These are phyloP conservation scores for Sungouiella thailandica DNA, from an alignment of 805 yeast genomes.

Conservation along the genomic window DNA sequence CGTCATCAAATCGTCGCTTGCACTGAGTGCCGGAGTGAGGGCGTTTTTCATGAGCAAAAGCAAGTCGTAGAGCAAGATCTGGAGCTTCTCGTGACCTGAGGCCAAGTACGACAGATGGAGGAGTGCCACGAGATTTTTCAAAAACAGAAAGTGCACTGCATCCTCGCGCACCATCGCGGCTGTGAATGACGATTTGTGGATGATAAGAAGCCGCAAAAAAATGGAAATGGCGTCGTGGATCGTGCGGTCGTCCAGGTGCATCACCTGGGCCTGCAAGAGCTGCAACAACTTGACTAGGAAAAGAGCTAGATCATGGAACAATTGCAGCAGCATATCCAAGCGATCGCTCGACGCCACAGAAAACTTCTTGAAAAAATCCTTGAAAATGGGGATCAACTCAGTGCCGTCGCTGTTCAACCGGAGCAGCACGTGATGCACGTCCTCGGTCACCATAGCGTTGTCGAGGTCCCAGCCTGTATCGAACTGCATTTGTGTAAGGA, in stretches of 20 bases:
- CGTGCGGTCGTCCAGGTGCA: conserved; percentile 3
- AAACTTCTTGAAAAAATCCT: conserved; percentile 44
- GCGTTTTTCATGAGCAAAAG: conserved; percentile 47
- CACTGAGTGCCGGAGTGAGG: conserved; percentile 16
- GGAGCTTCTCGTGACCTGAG: conserved; percentile 39
- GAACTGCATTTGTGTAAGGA: conserved; percentile 18
- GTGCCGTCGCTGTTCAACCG: conserved; percentile 1
- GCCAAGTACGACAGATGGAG: conserved; percentile 39
- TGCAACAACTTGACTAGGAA: conserved; percentile 20
- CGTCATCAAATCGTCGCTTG: conserved; percentile 7
- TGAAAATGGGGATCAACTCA: conserved; percentile 34
- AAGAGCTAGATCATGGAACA: conserved; percentile 19
- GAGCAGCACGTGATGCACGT: conserved; percentile 1
- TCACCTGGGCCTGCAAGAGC: conserved; percentile 7
- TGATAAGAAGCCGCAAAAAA: conserved; percentile 50
- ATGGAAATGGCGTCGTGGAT: conserved; percentile 37
- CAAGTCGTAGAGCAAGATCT: conserved; percentile 56
- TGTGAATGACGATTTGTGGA: conserved; percentile 50
- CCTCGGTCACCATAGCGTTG: conserved; percentile 2
- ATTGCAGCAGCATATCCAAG: conserved; percentile 15
- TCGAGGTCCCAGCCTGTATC: conserved; percentile 1
- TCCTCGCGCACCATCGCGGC: conserved; percentile 36
- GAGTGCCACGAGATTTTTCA: conserved; percentile 43
- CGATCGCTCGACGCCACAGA: conserved; percentile 28
- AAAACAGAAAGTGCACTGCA: conserved; percentile 41